Evolutionary conservation across 2,329 filamentous ascomycete genomes (phyloP), one percentile per base, ranked within the genome.

Genomic region (Paradendryphiella salina): DNA sequence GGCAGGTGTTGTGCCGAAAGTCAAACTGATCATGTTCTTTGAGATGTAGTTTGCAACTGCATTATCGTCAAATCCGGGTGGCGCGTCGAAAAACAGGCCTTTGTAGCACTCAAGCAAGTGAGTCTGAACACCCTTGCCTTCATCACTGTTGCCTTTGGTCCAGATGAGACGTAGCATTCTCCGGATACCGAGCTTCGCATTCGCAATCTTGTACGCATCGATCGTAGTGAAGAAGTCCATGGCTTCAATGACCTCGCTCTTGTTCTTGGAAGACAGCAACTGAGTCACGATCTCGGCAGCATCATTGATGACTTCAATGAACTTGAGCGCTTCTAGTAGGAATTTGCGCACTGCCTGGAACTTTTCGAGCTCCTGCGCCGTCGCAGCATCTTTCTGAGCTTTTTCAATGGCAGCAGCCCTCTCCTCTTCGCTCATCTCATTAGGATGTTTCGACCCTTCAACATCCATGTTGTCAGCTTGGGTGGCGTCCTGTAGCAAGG

Each of bases 121-220:
- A 2, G 89, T 89, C 71, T 99, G 95, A 2, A 99, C 92, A 48
- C 94, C 94, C 76, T 97, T 99, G 65, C 95, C 94, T 79, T 99
- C 95, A 66, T 99, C 94, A 65, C 91, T 97, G 75, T 97, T 99
- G 63, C 94, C 93, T 76, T 99, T 99, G 58, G 94, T 99, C 94
- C 94, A 99, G 72, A 99, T 99, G 15, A 99, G 80, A 45, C 93
- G 87, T 57, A 99, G 81, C 94, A 99, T 99, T 50, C 91, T 87
- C 52, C 93, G 85, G 66, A 99, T 97, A 50, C 95, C 94, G 32
- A 87, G 77, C 72, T 96, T 92, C 68, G 95, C 91, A 61, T 94
- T 90, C 72, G 96, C 89, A 51, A 99, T 87, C 72, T 95, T 94
- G 80, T 97, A 97, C 5, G 92, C 93, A 71, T 99, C 92, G 36